phyloP scores from a whole-genome alignment of 2,329 filamentous ascomycete genomes.

The Aulographum hederae region DNA sequence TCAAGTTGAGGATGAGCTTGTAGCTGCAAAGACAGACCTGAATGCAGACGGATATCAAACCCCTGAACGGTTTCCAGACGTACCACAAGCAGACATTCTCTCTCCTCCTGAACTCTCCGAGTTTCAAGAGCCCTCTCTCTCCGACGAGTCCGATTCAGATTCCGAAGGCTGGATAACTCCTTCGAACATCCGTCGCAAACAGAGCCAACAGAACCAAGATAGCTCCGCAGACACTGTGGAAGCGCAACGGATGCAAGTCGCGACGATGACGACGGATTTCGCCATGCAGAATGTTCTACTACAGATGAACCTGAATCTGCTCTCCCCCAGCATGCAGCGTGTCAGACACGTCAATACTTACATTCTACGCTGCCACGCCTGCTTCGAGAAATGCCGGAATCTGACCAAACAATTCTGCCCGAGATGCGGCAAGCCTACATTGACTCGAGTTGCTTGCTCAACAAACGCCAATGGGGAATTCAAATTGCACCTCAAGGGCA shows the following conservation, averaged over 20 bases:
- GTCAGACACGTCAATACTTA: slow-evolving; percentile 77
- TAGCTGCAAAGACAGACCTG: background rate
- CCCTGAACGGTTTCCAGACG: background rate
- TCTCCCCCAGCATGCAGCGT: slow-evolving; percentile 60
- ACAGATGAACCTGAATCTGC: slow-evolving; percentile 81
- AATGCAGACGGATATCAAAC: background rate
- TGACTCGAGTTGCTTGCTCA: slow-evolving; percentile 71
- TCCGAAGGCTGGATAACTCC: slow-evolving; percentile 86
- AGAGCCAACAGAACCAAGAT: slow-evolving; percentile 42
- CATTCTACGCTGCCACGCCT: slow-evolving; percentile 82
- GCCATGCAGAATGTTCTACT: slow-evolving; percentile 96
- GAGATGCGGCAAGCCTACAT: slow-evolving; percentile 70
- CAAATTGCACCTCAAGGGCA: slow-evolving; percentile 73
- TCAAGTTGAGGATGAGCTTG: too few relatives aligned
- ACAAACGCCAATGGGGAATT: slow-evolving; percentile 69
- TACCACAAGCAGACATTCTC: background rate
- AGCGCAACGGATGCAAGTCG: slow-evolving; percentile 47
- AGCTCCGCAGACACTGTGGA: slow-evolving; percentile 15
- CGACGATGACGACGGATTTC: slow-evolving; percentile 87
- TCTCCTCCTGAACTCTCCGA: background rate
- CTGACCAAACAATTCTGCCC: slow-evolving; percentile 86
- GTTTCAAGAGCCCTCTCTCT: slow-evolving; percentile 6
- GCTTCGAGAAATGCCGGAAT: slow-evolving; percentile 70
- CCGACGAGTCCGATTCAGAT: slow-evolving; percentile 32
- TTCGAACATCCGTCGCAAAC: slow-evolving; percentile 72